phyloP scores from a whole-genome alignment of 176 grass and related monocot species.

The Musa itinerans region DNA sequence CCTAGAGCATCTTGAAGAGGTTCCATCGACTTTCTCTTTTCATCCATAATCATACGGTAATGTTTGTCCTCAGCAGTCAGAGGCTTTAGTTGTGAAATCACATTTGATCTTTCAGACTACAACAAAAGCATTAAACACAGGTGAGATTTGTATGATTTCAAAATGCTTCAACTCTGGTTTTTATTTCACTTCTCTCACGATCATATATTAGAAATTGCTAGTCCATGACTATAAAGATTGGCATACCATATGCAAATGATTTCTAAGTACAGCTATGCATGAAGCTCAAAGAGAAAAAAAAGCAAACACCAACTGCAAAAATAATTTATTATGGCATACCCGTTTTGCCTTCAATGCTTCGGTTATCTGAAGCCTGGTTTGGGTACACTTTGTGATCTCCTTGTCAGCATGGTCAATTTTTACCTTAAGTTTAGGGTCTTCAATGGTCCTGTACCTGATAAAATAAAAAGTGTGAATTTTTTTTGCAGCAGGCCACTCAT shows the following conservation, averaged over 20 bases:
- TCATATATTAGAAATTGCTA: neutral
- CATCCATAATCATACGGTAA: conserved; percentile 50
- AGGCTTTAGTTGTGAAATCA: conserved; percentile 63
- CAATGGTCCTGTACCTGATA: conserved; percentile 50
- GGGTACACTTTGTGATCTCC: conserved; percentile 69
- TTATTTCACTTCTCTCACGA: neutral
- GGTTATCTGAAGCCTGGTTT: conserved; percentile 43
- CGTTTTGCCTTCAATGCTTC: conserved; percentile 64
- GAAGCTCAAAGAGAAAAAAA: conserved; percentile 1
- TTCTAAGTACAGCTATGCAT: neutral
- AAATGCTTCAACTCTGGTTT: neutral
- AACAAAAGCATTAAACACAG: neutral
- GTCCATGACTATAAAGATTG: neutral
- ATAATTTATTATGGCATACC: conserved; percentile 29
- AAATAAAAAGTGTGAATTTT: conserved; percentile 64
- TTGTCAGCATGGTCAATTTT: conserved; percentile 81
- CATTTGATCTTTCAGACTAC: conserved; percentile 56
- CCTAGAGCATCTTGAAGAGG: conserved; percentile 70
- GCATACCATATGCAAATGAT: neutral
- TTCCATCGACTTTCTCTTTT: conserved; percentile 69
- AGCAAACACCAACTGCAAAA: neutral
- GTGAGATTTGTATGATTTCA: neutral
- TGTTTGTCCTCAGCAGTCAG: conserved; percentile 64
- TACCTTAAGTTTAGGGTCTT: conserved; percentile 75
- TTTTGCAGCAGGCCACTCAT: conserved; percentile 80